Base-by-base conservation (phyloP, 352 stramenopile genomes). In the Phytophthora sansomeana region DNA sequence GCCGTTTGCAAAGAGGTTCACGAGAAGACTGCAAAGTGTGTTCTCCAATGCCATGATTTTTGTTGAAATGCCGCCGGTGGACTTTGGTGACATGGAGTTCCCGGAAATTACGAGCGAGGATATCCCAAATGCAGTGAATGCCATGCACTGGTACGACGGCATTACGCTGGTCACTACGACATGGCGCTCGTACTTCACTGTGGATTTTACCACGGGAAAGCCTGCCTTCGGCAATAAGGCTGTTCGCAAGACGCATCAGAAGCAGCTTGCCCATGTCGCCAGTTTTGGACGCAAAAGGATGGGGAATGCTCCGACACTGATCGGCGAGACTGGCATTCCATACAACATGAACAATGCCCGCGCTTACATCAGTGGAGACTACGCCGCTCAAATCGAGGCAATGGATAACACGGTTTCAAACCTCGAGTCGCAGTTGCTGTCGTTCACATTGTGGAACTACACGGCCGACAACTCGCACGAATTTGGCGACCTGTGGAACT, bases 371-470 rank as follows among this genome's bases (percentile, higher is more conserved):
- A 80, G 28, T 13, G 74, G 74, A 7, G 74, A 89, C 63, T 89
- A 81, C 51, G 66, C 61, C 19, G 58, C 67, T 21, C 76, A 87
- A 54, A 53, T 82, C 0, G 63, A 63, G 9, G 81, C 81, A 28
- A 42, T 92, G 10, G 32, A 38, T 16, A 13, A 38, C 32, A 38
- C 32, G 32, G 72, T 93, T 33, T 67, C 56, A 36, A 78, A 71
- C 10, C 58, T 93, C 21, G 85, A 93, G 53, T 73, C 69, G 48
- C 85, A 86, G 56, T 51, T 90, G 55, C 51, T 90, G 43, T 86
- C 69, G 51, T 97, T 91, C 63, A 96, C 89, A 29, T 57, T 97
- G 33, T 97, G 90, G 90, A 93, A 85, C 55, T 97, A 97, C 75
- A 81, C 85, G 26, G 72, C 85, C 4, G 69, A 83, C 36, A 95